A percentile compares a stretch with the other conserved stretches of the same genome.
Conservation (phyloP, 306 rosid genomes). For the Vachellia collinsii region DNA sequence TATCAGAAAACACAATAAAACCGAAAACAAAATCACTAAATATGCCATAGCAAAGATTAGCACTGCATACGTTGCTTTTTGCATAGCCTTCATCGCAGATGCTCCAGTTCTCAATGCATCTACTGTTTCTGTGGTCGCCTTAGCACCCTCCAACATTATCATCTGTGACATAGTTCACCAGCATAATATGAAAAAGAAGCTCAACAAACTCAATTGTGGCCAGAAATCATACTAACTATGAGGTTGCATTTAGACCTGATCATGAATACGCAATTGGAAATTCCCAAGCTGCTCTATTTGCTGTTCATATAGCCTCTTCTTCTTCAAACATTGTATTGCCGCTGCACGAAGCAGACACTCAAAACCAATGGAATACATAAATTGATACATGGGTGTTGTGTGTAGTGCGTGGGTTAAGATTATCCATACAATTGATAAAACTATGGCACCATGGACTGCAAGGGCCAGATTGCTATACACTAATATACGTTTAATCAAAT, state of each 20-base stretch:
- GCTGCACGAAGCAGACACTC: constrained; percentile 53
- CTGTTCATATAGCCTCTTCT: constrained; percentile 91
- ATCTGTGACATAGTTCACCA: constrained; percentile 58
- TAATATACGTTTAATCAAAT: not conserved
- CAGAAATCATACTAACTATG: not conserved
- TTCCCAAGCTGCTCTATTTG: constrained; percentile 99
- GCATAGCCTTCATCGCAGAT: constrained; percentile 98
- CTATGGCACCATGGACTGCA: not conserved
- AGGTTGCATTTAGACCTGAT: constrained; percentile 67
- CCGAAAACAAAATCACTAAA: constrained; percentile 18
- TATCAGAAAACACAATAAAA: not conserved
- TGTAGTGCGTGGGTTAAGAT: not conserved
- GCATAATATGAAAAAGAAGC: constrained; percentile 19
- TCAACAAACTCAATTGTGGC: not conserved
- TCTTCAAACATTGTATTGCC: constrained; percentile 96
- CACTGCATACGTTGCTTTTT: constrained; percentile 77
- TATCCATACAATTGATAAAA: constrained; percentile 1
- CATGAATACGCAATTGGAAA: constrained; percentile 96
- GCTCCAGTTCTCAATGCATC: constrained; percentile 99
- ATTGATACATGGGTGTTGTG: constrained; percentile 8
- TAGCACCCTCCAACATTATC: constrained; percentile 98
- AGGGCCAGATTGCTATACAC: not conserved
- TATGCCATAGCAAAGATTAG: not conserved
- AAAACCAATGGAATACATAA: constrained; percentile 2
- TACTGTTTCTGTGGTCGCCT: constrained; percentile 98